Evolutionary conservation across 495 filamentous ascomycete species (phyloP).

Genomic region (Penicillium bialowiezense): DNA sequence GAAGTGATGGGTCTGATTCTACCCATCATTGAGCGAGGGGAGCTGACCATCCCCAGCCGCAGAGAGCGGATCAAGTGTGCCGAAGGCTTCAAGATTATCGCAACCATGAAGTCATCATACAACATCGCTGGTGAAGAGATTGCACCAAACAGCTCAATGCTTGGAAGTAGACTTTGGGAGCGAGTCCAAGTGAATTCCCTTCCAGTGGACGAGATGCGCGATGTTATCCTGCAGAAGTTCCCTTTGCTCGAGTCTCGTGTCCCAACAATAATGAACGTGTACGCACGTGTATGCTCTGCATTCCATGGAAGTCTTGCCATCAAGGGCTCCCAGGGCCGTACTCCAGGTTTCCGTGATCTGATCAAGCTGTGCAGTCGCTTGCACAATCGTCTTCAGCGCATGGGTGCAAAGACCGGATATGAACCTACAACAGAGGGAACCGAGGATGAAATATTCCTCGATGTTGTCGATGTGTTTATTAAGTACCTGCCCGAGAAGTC

Average conservation of each 20-base stretch:
- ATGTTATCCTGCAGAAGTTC: conserved; percentile 67
- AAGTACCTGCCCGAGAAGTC: conserved; percentile 68
- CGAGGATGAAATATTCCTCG: conserved; percentile 84
- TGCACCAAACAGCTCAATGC: conserved; percentile 51
- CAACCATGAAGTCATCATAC: conserved; percentile 76
- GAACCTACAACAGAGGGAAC: conserved; percentile 70
- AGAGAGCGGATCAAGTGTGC: conserved; percentile 82
- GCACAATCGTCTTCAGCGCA: conserved; percentile 52
- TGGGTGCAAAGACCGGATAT: conserved; percentile 64
- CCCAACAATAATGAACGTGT: conserved; percentile 70
- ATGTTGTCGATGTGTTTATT: conserved; percentile 85
- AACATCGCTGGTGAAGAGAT: conserved; percentile 69
- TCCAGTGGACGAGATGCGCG: conserved; percentile 64
- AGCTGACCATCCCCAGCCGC: conserved; percentile 81
- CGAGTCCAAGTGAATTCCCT: conserved; percentile 66
- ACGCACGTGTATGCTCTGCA: conserved; percentile 58
- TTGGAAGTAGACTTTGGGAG: conserved; percentile 83
- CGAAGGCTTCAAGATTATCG: conserved; percentile 82
- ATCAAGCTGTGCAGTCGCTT: conserved; percentile 86
- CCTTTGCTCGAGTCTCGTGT: conserved; percentile 68
- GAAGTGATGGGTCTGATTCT: conserved; percentile 90
- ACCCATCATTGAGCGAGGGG: conserved; percentile 83
- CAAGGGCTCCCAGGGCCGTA: conserved; percentile 46
- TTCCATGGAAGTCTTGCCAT: conserved; percentile 47
- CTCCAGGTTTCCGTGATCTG: conserved; percentile 71